phyloP scores from a whole-genome alignment of 305 asterid genomes.

The Fraxinus greggii region DNA sequence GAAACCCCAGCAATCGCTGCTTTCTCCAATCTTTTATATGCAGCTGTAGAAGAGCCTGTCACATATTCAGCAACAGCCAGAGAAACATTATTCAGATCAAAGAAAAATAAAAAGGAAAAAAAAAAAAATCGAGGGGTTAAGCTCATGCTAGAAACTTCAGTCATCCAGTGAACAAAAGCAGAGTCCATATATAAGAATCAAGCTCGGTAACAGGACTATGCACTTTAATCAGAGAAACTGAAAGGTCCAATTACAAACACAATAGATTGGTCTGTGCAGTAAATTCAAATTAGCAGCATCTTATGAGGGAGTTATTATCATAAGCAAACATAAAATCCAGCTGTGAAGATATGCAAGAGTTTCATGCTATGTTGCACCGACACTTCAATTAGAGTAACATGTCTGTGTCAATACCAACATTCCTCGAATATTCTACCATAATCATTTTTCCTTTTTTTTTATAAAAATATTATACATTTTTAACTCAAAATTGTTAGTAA shows the following conservation, averaged over 20 bases:
- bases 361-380: not conserved
- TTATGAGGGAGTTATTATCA: not conserved
- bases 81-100: conserved; percentile 10
- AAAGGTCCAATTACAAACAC: conserved; percentile 14
- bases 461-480: too few relatives aligned
- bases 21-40: conserved; percentile 96
- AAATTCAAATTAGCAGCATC: conserved; percentile 2
- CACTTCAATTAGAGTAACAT: too few relatives aligned
- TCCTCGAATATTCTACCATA: too few relatives aligned
- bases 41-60: conserved; percentile 68
- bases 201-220: not conserved
- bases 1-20: conserved; percentile 99
- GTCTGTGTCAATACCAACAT: too few relatives aligned
- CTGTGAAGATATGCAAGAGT: not conserved
- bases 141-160: conserved; percentile 5
- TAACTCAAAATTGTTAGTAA: too few relatives aligned
- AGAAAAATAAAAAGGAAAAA: not conserved
- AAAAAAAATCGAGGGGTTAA: not conserved
- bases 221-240: not conserved
- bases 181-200: not conserved
- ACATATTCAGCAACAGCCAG: conserved; percentile 23
- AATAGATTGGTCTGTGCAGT: not conserved
- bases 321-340: not conserved
- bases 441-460: too few relatives aligned
- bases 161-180: conserved; percentile 6